These are phyloP conservation scores for Dalbergia cochinchinensis DNA, from an alignment of 306 rosid genomes.

Conservation along the genomic window DNA sequence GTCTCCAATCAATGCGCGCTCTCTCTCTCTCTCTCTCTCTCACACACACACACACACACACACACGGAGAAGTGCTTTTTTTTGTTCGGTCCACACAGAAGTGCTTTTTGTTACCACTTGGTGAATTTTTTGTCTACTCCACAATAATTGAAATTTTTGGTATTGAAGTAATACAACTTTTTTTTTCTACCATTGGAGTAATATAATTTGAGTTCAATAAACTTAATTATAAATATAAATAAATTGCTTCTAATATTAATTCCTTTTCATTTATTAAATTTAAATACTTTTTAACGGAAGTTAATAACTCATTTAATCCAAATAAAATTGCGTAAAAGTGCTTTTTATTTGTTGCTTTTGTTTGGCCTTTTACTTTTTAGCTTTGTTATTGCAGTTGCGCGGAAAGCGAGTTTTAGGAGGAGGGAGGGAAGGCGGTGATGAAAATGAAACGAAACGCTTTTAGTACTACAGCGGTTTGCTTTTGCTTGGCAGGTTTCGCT, in stretches of 20 bases:
- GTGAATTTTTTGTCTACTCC: no score
- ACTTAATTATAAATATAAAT: neutral
- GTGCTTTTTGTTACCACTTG: no score
- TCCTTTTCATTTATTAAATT: no score
- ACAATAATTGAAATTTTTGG: no score
- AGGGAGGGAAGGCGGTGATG: neutral
- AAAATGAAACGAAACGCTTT: slow-evolving; percentile 36
- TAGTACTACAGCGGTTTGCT: neutral
- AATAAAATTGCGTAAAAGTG: neutral
- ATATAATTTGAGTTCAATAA: neutral
- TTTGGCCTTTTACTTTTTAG: neutral
- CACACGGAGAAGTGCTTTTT: neutral
- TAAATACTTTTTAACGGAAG: no score
- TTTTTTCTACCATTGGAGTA: no score
- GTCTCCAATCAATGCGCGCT: neutral
- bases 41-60: no score
- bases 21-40: neutral
- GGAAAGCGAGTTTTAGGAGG: slow-evolving; percentile 56
- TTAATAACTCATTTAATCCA: no score
- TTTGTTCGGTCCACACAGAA: no score
- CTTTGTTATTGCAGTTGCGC: slow-evolving; percentile 39
- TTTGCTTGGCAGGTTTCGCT: neutral
- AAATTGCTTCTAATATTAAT: no score
- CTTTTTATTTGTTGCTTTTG: slow-evolving; percentile 10
- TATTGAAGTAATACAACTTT: no score